These are phyloP conservation scores for Ricinus communis DNA, from an alignment of 345 rosid species.

Conservation along the genomic window DNA sequence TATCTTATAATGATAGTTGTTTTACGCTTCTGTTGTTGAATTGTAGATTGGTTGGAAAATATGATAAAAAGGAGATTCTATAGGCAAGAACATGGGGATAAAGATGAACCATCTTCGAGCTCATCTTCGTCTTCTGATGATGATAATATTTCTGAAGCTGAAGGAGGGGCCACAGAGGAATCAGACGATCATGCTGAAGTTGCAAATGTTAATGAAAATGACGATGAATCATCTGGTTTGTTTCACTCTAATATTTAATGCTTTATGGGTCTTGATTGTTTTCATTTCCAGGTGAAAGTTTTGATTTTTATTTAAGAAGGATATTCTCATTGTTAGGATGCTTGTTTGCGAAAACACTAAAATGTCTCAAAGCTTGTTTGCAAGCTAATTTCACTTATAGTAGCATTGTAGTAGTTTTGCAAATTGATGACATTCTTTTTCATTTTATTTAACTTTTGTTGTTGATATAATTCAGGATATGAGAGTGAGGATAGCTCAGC, in stretches of 20 bases:
- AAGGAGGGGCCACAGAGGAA: slow-evolving; percentile 30
- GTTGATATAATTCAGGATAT: slow-evolving; percentile 40
- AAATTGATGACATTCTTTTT: background rate
- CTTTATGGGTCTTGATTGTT: background rate
- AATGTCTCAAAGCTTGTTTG: no score
- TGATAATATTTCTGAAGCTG: slow-evolving; percentile 50
- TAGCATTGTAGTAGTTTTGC: background rate
- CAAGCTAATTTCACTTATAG: background rate
- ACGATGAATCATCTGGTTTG: slow-evolving; percentile 60
- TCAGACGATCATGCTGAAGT: slow-evolving; percentile 47
- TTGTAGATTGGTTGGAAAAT: background rate
- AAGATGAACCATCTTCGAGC: slow-evolving; percentile 51
- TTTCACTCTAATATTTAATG: background rate
- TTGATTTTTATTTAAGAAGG: background rate
- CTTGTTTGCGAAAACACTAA: no score
- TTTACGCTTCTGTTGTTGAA: background rate
- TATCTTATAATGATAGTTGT: no score
- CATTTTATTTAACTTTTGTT: background rate
- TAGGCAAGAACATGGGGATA: slow-evolving; percentile 71
- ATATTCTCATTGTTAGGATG: no score
- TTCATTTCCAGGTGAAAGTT: background rate
- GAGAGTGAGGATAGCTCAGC: slow-evolving; percentile 61
- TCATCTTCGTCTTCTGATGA: slow-evolving; percentile 61
- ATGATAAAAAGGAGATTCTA: slow-evolving; percentile 90
- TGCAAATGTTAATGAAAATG: slow-evolving; percentile 29